These are phyloP conservation scores for Apiotrichum brassicae DNA, from an alignment of 1,284 basidiomycete species.

Conservation along the genomic window DNA sequence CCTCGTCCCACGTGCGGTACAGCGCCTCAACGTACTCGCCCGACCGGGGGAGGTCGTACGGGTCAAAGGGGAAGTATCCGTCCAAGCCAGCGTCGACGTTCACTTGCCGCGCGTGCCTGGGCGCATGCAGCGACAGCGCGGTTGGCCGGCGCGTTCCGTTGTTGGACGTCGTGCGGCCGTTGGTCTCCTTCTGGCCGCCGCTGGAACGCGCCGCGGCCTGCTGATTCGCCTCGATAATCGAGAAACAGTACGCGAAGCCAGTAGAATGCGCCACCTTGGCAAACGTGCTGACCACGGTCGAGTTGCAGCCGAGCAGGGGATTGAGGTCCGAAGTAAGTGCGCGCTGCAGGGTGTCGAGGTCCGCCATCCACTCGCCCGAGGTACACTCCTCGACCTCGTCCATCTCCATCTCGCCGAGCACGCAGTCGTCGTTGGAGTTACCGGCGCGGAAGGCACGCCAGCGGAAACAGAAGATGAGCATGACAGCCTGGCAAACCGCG, in stretches of 20 bases:
- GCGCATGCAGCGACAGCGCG: slow-evolving; percentile 13
- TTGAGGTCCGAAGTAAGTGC: slow-evolving; percentile 79
- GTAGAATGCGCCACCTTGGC: slow-evolving; percentile 87
- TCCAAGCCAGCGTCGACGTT: slow-evolving; percentile 68
- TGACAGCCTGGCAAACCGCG: slow-evolving; percentile 85
- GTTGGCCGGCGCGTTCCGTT: background rate
- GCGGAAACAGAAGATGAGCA: slow-evolving; percentile 96
- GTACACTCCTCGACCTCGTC: slow-evolving; percentile 51
- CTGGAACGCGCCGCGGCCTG: background rate
- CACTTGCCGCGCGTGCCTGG: slow-evolving; percentile 37
- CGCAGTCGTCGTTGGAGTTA: slow-evolving; percentile 16
- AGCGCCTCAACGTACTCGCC: slow-evolving; percentile 49
- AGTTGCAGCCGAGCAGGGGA: slow-evolving; percentile 83
- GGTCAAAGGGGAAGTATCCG: slow-evolving; percentile 98
- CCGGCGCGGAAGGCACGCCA: slow-evolving; percentile 57
- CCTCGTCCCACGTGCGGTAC: slow-evolving; percentile 54
- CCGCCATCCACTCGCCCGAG: slow-evolving; percentile 69
- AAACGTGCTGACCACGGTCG: slow-evolving; percentile 87
- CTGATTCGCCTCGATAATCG: slow-evolving; percentile 78
- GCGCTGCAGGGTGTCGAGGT: slow-evolving; percentile 71
- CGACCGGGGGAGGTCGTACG: slow-evolving; percentile 72
- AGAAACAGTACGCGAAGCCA: slow-evolving; percentile 90
- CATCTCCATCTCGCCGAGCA: slow-evolving; percentile 54
- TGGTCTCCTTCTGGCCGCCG: too few relatives aligned
- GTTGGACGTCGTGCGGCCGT: background rate